Base-by-base conservation (phyloP, 2,329 filamentous ascomycete species). In the Dothistroma septosporum region DNA sequence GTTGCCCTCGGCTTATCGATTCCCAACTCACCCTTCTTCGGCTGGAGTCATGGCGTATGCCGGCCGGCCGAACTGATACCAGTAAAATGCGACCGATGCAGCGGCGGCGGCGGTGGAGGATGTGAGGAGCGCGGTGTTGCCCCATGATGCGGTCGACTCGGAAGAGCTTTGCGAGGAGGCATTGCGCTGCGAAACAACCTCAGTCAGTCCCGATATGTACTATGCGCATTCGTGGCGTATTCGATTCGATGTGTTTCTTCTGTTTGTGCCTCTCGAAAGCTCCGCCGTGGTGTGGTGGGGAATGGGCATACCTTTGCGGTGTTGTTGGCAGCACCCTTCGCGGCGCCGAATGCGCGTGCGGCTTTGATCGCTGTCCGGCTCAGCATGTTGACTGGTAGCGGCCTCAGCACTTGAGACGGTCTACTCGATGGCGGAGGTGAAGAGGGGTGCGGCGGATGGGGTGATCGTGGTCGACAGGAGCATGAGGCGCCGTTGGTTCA, bases 51-150 rank as follows among this genome's bases (percentile, higher is more conserved):
- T 89, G 72, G 94, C 94, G 78, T 91, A 86, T 65, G 90, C 89
- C 72, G 89, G 87, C 72, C 90, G 86, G 74, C 92, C 94, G 79
- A 96, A 97, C 72, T 96, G 87, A 80, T 96, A 91, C 79, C 93
- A 96, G 83, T 97, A 97, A 92, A 92, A 97, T 72, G 91, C 92
- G 74, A 93, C 87, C 69, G 93, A 93, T 73, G 92, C 92, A 78
- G 91, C 82, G 72, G 93, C 91, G 75, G 92, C 84, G 72, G 89
- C 86, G 71, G 92, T 96, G 71, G 94, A 92, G 75, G 90, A 90
- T 73, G 87, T 85, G 75, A 91, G 91, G 76, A 92, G 89, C 73
- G 92, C 83, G 80, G 93, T 97, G 78, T 94, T 83, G 79, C 88
- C 87, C 79, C 90, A 87, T 72, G 89, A 66, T 57, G 83, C 73